These are phyloP conservation scores for Emmonsiellopsis sp. DNA, from an alignment of 2,329 filamentous ascomycete species.

Conservation along the genomic window DNA sequence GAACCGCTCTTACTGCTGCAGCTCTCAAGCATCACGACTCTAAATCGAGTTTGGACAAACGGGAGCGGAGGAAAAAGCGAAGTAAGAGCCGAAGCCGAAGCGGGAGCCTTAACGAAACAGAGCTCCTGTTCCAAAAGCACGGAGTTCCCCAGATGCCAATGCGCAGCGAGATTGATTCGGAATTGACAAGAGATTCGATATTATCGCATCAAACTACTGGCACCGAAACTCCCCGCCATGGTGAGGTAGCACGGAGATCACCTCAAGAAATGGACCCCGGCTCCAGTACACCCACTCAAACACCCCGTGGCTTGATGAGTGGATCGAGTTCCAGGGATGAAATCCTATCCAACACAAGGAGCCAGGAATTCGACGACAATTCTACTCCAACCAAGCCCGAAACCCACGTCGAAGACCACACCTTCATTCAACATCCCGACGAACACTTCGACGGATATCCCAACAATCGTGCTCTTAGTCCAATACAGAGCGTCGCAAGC, in stretches of 20 bases:
- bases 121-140: slow-evolving; percentile 44
- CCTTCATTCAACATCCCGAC: slow-evolving; percentile 16
- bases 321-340: slow-evolving; percentile 1
- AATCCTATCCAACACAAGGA: neutral
- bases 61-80: slow-evolving; percentile 34
- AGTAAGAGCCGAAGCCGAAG: slow-evolving; percentile 44
- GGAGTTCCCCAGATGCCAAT: slow-evolving; percentile 76
- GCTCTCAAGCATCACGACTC: slow-evolving; percentile 58
- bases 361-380: neutral
- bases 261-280: slow-evolving; percentile 42
- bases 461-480: slow-evolving; percentile 66
- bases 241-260: slow-evolving; percentile 55
- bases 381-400: slow-evolving; percentile 1
- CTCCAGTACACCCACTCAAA: slow-evolving; percentile 53
- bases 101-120: slow-evolving; percentile 42
- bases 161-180: slow-evolving; percentile 76
- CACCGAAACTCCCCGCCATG: slow-evolving; percentile 58
- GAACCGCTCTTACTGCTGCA: slow-evolving; percentile 52
- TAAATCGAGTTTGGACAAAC: slow-evolving; percentile 45
- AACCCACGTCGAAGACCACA: neutral
- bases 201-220: slow-evolving; percentile 70
- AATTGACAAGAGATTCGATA: slow-evolving; percentile 80
- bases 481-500: slow-evolving; percentile 86
- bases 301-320: slow-evolving; percentile 26
- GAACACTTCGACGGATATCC: slow-evolving; percentile 40